Conservation (phyloP, 1,284 basidiomycete genomes). For the Hypsizygus ulmarius region DNA sequence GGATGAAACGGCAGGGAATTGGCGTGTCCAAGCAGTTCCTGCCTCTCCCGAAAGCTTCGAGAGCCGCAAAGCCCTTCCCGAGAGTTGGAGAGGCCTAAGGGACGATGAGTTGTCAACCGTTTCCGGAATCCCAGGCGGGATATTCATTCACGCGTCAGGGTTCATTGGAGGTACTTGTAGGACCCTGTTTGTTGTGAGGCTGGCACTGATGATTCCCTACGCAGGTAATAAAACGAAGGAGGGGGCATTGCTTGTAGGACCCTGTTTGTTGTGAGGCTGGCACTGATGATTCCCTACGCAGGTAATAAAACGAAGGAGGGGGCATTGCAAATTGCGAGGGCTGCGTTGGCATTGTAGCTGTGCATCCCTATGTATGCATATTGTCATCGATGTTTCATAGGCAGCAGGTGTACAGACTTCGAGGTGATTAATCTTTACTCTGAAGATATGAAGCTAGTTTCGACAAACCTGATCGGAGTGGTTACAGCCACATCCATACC, state of each 20-base stretch:
- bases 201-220: not conserved
- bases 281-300: conserved; percentile 25
- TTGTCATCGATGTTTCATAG: not conserved
- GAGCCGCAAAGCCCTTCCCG: conserved; percentile 90
- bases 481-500: too few relatives aligned
- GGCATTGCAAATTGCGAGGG: conserved; percentile 76
- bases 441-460: too few relatives aligned
- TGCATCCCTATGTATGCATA: not conserved
- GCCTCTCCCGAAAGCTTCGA: conserved; percentile 81
- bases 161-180: conserved; percentile 81
- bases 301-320: conserved; percentile 93
- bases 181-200: conserved; percentile 4
- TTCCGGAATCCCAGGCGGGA: conserved; percentile 78
- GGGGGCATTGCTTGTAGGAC: conserved; percentile 26
- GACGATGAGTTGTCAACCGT: conserved; percentile 78
- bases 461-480: too few relatives aligned
- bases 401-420: too few relatives aligned
- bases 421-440: too few relatives aligned
- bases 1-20: conserved; percentile 75
- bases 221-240: conserved; percentile 89
- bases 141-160: conserved; percentile 94
- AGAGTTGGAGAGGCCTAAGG: conserved; percentile 89
- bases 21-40: conserved; percentile 95
- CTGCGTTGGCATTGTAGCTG: conserved; percentile 53
- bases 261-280: conserved; percentile 1